These are phyloP conservation scores for Gypsophila paniculata DNA, from an alignment of 179 eudicot genomes.

Conservation along the genomic window DNA sequence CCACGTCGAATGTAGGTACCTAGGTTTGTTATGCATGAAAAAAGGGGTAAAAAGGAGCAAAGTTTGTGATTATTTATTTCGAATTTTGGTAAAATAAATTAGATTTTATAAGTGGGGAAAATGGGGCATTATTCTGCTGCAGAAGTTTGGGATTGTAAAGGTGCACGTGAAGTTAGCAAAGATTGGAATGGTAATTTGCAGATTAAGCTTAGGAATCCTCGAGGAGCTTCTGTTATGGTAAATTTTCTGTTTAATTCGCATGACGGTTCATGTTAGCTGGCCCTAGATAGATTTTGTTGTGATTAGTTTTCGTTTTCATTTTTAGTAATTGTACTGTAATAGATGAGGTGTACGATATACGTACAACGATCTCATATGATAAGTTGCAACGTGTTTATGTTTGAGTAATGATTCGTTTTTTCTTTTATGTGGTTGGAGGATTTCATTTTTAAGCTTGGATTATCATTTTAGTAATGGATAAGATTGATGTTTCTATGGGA, in stretches of 20 bases:
- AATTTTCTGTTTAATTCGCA: conserved; percentile 9
- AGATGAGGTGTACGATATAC: no score
- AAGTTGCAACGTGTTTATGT: no score
- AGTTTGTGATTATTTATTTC: background rate
- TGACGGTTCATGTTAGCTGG: background rate
- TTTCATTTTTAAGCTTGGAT: no score
- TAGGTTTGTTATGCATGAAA: no score
- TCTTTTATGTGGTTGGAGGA: no score
- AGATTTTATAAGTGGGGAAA: conserved; percentile 22
- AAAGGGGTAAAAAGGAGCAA: background rate
- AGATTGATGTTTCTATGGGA: background rate
- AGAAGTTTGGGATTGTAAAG: conserved; percentile 60
- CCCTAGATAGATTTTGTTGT: background rate
- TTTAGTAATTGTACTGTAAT: background rate
- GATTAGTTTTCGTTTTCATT: background rate
- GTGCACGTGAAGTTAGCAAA: conserved; percentile 47
- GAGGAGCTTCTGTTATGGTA: conserved; percentile 71
- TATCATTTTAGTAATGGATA: background rate
- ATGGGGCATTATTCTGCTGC: conserved; percentile 65
- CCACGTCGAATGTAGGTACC: no score
- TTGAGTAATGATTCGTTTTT: no score
- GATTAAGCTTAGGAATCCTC: conserved; percentile 65
- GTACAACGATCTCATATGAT: no score
- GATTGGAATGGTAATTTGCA: conserved; percentile 76
- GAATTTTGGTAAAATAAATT: background rate